These are phyloP conservation scores for Hsuehochloa calcarea DNA, from an alignment of 176 grass and related monocot genomes.

Conservation along the genomic window DNA sequence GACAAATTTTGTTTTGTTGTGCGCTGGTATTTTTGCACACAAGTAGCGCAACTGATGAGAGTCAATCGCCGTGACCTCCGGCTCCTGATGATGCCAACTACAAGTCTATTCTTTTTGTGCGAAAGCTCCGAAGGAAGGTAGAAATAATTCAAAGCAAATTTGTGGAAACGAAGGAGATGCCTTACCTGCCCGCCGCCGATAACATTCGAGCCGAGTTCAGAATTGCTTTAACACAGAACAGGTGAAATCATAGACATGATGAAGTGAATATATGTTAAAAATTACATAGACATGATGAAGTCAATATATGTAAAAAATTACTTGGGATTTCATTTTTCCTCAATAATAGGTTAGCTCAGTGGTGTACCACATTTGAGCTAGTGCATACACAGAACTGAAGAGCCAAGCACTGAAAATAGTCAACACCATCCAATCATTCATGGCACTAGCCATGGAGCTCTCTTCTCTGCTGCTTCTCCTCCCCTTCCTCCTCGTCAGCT, in stretches of 20 bases:
- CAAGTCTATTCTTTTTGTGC: neutral
- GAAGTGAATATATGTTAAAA: neutral
- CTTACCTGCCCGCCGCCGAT: neutral
- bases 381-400: neutral
- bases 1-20: neutral
- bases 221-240: neutral
- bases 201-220: neutral
- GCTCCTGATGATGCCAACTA: neutral
- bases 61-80: neutral
- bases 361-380: neutral
- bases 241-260: neutral
- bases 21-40: neutral
- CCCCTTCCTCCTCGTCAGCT: conserved; percentile 28
- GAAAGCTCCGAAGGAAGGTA: neutral
- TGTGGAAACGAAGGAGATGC: neutral
- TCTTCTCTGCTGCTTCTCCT: conserved; percentile 11
- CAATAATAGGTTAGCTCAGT: neutral
- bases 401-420: neutral
- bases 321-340: neutral
- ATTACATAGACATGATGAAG: neutral
- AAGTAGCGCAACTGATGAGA: neutral
- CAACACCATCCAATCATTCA: neutral
- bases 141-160: neutral
- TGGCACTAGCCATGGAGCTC: conserved; percentile 22
- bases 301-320: neutral